Conservation (phyloP, 2,329 filamentous ascomycete genomes). For the Beauveria varroae region DNA sequence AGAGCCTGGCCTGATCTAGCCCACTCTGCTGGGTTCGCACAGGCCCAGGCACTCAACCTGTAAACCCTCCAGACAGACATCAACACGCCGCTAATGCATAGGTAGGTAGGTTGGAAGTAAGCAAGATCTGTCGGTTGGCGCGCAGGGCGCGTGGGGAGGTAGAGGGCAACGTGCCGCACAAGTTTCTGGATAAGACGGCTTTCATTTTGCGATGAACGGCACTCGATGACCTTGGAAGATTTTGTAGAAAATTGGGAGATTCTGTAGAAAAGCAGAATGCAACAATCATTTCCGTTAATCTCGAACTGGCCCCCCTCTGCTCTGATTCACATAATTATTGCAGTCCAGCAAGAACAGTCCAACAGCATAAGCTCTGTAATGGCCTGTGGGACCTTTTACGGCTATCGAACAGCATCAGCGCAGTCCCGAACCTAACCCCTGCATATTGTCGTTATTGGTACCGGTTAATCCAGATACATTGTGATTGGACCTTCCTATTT, state of each 20-base stretch:
- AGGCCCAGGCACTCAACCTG: not conserved
- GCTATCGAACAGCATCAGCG: not conserved
- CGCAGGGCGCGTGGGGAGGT: too few relatives aligned
- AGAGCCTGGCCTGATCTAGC: conserved; percentile 4
- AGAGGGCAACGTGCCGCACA: not conserved
- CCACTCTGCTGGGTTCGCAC: not conserved
- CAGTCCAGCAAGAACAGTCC: too few relatives aligned
- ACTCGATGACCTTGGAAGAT: not conserved
- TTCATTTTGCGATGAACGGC: conserved; percentile 3
- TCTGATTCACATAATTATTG: not conserved
- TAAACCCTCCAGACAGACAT: not conserved
- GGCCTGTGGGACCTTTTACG: not conserved
- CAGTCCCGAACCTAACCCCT: not conserved
- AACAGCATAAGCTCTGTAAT: not conserved
- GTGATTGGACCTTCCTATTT: not conserved
- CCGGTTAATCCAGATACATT: not conserved
- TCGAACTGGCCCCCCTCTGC: not conserved
- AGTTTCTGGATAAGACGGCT: not conserved
- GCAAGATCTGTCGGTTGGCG: not conserved
- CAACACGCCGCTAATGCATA: not conserved
- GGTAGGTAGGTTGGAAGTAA: not conserved
- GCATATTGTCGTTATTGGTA: not conserved
- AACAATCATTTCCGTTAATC: too few relatives aligned
- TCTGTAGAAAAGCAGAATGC: too few relatives aligned
- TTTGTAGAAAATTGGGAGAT: too few relatives aligned